Evolutionary conservation across 345 rosid genomes (phyloP), one percentile per base, ranked within the genome.

Genomic region (Cardamine resedifolia): DNA sequence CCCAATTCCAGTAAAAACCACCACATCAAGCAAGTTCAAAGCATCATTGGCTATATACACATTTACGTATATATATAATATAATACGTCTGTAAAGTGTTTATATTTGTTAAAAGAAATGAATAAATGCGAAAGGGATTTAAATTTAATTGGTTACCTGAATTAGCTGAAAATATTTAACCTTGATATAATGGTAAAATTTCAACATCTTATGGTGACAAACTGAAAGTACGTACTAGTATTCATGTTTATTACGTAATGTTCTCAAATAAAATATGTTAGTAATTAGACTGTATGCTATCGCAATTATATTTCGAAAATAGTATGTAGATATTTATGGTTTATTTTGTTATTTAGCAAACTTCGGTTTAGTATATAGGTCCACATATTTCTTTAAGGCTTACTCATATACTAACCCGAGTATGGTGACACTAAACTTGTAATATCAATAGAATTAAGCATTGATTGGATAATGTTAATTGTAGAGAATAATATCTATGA

Each of bases 91-190:
- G 9, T 10, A 6, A 30, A 8, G 11, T 34, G 43, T 26, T 11
- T 24, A n/a, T 10, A 30, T 45, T 27, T 63, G 68, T 18, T 27
- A 49, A 24, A 11, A 61, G 50, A 61, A 61, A 41, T 61, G 3
- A 27, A 43, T 44, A 26, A 62, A 62, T 44, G 53, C 53, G 53
- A 62, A 9, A 45, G 12, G 27, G 68, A 64, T 45, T 45, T 30
- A 53, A 16, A 6, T 64, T 64, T 28, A 64, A 28, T 31, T 45
- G 24, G 58, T 31, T 31, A 64, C 6, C 15, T 48, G 41, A 28
- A 47, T 11, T 2, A 47, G 26, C 21, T 49, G 28, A 3, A 64
- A 18, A 28, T 11, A 45, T 30, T 47, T 64, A 45, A 58, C 63
- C 10, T 31, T 44, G 27, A 10, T 16, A 31, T 14, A 6, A 9